Base-by-base conservation (phyloP, 2,329 filamentous ascomycete genomes). In the Emydomyces testavorans region DNA sequence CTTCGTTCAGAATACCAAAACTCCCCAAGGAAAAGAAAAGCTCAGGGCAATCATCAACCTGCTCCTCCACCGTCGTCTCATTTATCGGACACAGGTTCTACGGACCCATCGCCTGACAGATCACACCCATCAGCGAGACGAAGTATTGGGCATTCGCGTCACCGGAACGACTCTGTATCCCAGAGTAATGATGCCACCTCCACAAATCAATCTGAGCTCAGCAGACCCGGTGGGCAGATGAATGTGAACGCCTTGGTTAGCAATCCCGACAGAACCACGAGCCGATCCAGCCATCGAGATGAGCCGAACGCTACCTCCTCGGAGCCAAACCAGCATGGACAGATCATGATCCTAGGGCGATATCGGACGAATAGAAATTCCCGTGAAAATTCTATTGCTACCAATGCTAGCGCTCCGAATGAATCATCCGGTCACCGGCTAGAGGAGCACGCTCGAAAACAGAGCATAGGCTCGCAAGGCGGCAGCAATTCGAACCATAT, bases 1-100 rank as follows among this genome's bases (percentile, higher is more conserved):
- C 70, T 68, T 65, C 72, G 68, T 41, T 64, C 71, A 64, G 78
- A 82, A 60, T 75, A 79, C 64, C 78, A 79, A 60, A 83, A 84
- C 63, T 86, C 84, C 52, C 86, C 86, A 26, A 85, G 83, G 63
- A 94, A 94, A 71, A 82, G 88, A 59, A 94, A 94, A 69, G 80
- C 83, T 35, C 67, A 71, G 59, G 71, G 73, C 23, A 64, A 66
- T 26, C 75, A 78, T 56, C 68, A 69, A 51, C 62, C 71, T 4
- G 67, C 69, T 49, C 74, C 74, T 35, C 66, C 71, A 18, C 74
- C 75, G 16, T 69, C 73, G 44, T 71, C 70, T 40, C 70, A 70
- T 53, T 66, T 69, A 10, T 65, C 69, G 43, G 70, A 75, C 23
- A 35, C 43, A 11, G 18, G 29, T 10, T 48, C 46, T 21, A 21